Evolutionary conservation across 1,139 yeast genomes (phyloP).

Genomic region (Pichia sp.): DNA sequence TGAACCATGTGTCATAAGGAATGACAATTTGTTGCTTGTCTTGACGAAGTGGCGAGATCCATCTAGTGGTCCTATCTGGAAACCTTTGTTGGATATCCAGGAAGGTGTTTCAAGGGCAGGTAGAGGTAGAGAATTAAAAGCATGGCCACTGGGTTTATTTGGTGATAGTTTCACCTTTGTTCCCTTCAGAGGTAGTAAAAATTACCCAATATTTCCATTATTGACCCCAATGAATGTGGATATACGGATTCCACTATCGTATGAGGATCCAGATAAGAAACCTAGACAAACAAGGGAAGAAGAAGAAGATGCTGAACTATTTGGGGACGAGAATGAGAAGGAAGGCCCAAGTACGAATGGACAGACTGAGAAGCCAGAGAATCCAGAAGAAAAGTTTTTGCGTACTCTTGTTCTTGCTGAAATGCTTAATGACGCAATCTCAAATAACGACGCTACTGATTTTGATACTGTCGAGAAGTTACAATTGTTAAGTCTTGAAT

Average conservation of each 20-base stretch:
- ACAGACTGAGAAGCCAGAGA: slow-evolving; percentile 18
- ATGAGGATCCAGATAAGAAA: slow-evolving; percentile 24
- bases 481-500: slow-evolving; percentile 45
- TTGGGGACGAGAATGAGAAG: slow-evolving; percentile 4
- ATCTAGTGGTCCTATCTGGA: slow-evolving; percentile 70
- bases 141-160: slow-evolving; percentile 87
- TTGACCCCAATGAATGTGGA: slow-evolving; percentile 80
- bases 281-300: slow-evolving; percentile 20
- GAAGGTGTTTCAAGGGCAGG: slow-evolving; percentile 48
- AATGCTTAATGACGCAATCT: slow-evolving; percentile 41
- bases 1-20: slow-evolving; percentile 83
- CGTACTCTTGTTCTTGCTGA: slow-evolving; percentile 48
- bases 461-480: slow-evolving; percentile 43
- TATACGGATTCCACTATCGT: slow-evolving; percentile 55
- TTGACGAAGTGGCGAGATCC: slow-evolving; percentile 76
- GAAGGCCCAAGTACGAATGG: slow-evolving; percentile 19
- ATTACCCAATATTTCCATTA: slow-evolving; percentile 65
- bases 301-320: slow-evolving; percentile 32
- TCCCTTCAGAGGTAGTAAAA: slow-evolving; percentile 55
- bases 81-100: slow-evolving; percentile 72
- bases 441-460: slow-evolving; percentile 38
- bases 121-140: slow-evolving; percentile 46
- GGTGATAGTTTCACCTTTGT: slow-evolving; percentile 69
- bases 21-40: slow-evolving; percentile 66
- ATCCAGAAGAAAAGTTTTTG: slow-evolving; percentile 41